Evolutionary conservation across 2,329 filamentous ascomycete genomes (phyloP).

Genomic region (Fusarium circinatum): DNA sequence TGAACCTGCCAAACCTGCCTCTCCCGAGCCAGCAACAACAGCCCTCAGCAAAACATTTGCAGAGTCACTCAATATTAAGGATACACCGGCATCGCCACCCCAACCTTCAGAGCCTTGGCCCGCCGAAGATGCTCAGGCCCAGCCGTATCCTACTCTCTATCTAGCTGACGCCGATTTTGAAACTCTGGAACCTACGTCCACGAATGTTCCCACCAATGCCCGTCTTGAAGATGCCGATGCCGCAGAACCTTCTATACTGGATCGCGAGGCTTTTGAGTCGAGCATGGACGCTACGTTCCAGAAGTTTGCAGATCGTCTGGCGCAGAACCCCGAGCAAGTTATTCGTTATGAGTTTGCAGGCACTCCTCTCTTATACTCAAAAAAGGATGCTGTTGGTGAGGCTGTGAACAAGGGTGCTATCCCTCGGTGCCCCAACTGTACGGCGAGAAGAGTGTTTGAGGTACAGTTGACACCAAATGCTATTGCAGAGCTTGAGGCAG

Average conservation of each 20-base stretch:
- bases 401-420: constrained; percentile 67
- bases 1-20: constrained; percentile 47
- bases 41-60: constrained; percentile 72
- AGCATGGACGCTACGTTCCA: constrained; percentile 80
- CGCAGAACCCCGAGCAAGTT: constrained; percentile 84
- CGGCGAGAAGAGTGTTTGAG: constrained; percentile 82
- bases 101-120: constrained; percentile 79
- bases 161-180: constrained; percentile 93
- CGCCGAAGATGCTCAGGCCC: constrained; percentile 68
- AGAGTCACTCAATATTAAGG: constrained; percentile 80
- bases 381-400: constrained; percentile 78
- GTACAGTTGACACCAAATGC: constrained; percentile 91
- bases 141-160: constrained; percentile 80
- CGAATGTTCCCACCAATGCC: constrained; percentile 61
- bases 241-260: constrained; percentile 61
- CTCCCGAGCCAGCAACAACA: constrained; percentile 43
- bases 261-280: constrained; percentile 78
- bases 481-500: constrained; percentile 87
- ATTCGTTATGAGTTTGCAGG: constrained; percentile 84
- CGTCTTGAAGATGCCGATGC: constrained; percentile 55
- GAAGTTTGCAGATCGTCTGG: constrained; percentile 80
- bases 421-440: constrained; percentile 82
- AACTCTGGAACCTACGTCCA: constrained; percentile 72
- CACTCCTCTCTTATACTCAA: constrained; percentile 81
- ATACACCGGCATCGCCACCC: constrained; percentile 49